Conservation (phyloP, 106 monocot species). For the Dactylorhiza incarnata region DNA sequence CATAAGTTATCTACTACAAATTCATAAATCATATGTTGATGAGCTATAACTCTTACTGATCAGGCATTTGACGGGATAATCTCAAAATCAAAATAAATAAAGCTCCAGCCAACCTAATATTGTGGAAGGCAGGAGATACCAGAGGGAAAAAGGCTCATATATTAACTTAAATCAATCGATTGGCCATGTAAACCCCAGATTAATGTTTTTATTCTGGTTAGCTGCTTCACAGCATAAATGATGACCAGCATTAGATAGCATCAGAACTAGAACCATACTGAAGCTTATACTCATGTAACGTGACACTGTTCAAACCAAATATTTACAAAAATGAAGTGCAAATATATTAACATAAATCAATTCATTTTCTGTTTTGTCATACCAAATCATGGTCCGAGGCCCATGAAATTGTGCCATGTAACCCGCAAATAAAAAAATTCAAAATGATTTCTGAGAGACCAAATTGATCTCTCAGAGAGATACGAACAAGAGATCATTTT, state of each 20-base stretch:
- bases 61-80: background rate
- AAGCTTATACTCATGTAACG: no score
- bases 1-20: background rate
- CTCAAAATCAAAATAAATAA: background rate
- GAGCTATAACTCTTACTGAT: background rate
- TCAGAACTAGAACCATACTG: background rate
- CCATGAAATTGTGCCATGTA: no score
- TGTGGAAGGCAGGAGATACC: background rate
- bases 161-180: background rate
- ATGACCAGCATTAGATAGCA: background rate
- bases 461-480: no score
- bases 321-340: no score
- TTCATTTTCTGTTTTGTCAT: no score
- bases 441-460: no score
- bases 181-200: background rate
- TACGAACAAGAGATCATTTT: no score
- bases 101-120: background rate
- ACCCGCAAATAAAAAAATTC: no score
- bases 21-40: background rate
- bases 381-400: no score
- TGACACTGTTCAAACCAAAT: no score
- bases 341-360: no score
- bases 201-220: background rate
- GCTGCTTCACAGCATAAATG: background rate
- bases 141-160: background rate